Evolutionary conservation across 2,329 filamentous ascomycete genomes (phyloP).

Genomic region (Aciculosporium take): DNA sequence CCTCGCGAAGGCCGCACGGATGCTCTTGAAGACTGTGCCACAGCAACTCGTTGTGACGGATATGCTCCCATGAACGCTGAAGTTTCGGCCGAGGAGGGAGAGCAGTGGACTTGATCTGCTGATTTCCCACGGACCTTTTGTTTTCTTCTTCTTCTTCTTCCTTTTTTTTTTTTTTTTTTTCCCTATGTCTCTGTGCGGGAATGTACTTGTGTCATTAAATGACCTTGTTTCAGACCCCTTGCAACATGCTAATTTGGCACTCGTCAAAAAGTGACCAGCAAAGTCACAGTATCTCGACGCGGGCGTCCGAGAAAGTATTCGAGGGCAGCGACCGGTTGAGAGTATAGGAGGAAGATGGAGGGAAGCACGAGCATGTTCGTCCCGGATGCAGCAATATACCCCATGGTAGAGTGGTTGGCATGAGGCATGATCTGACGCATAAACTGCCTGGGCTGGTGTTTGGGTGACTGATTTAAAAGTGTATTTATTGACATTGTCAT

Average conservation of each 20-base stretch:
- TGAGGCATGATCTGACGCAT: not conserved
- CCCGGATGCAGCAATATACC: not conserved
- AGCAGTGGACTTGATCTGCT: not conserved
- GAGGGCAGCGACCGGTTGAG: conserved; percentile 2
- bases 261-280: conserved; percentile 7
- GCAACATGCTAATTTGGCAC: conserved; percentile 7
- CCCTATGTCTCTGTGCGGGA: not conserved
- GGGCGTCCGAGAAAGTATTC: conserved; percentile 1
- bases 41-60: conserved; percentile 5
- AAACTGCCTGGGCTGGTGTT: conserved; percentile 4
- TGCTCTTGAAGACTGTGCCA: conserved; percentile 16
- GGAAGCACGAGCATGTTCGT: not conserved
- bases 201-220: conserved; percentile 1
- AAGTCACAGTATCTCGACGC: conserved; percentile 9
- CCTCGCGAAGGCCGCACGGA: conserved; percentile 18
- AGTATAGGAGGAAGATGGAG: not conserved
- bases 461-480: conserved; percentile 6
- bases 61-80: conserved; percentile 15
- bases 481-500: conserved; percentile 7
- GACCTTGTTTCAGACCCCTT: conserved; percentile 1
- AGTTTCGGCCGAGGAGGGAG: conserved; percentile 16
- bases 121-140: not conserved
- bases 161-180: not conserved
- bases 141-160: not conserved
- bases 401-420: conserved; percentile 1